phyloP scores from a whole-genome alignment of 306 rosid species.

The Lablab purpureus region DNA sequence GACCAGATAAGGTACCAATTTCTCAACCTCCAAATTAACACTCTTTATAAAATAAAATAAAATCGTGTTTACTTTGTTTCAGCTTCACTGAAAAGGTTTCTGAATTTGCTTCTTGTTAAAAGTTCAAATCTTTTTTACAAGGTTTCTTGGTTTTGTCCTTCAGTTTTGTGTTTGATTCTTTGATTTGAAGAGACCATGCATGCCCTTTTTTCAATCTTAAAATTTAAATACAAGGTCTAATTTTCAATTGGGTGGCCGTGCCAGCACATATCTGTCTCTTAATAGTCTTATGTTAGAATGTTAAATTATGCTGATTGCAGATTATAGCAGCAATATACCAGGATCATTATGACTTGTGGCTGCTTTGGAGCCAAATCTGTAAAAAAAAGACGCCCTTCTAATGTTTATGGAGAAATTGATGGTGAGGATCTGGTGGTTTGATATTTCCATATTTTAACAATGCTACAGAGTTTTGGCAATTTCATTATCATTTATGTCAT shows the following conservation, averaged over 20 bases:
- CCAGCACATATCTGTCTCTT: not conserved
- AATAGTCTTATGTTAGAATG: constrained; percentile 4
- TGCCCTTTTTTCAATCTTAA: not conserved
- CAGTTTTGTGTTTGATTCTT: not conserved
- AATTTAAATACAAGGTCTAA: no score
- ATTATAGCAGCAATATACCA: constrained; percentile 4
- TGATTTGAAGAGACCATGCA: not conserved
- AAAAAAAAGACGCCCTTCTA: constrained; percentile 49
- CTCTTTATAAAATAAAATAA: not conserved
- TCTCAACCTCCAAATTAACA: not conserved
- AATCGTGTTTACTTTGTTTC: not conserved
- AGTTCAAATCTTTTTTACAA: not conserved
- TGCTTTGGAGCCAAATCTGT: constrained; percentile 67
- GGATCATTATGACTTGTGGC: constrained; percentile 64
- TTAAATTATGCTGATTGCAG: constrained; percentile 45
- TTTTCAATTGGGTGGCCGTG: no score
- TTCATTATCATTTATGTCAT: not conserved
- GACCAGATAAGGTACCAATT: constrained; percentile 26
- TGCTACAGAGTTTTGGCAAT: not conserved
- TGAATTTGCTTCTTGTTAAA: not conserved
- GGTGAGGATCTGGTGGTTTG: constrained; percentile 56
- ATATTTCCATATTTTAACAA: constrained; percentile 25
- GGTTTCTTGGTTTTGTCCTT: constrained; percentile 18
- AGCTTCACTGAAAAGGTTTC: not conserved
- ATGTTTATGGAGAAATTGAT: constrained; percentile 50